Conservation (phyloP, 169 alveolate species). For the Plasmodium malariae region DNA sequence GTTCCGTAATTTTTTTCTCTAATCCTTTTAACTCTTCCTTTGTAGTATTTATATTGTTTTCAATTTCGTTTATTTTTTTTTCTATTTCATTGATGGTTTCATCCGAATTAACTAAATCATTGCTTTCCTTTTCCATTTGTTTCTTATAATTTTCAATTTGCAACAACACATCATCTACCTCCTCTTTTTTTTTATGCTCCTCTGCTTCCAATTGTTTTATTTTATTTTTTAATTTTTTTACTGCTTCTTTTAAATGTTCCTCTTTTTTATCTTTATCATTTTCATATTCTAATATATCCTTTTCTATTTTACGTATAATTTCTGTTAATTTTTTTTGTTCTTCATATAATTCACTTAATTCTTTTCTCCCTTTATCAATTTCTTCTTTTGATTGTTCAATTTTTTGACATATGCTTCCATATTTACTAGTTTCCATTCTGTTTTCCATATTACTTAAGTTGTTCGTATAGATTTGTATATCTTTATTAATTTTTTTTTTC, state of each 20-base stretch:
- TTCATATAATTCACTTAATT: constrained; percentile 69
- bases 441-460: constrained; percentile 78
- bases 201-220: constrained; percentile 78
- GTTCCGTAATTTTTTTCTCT: constrained; percentile 60
- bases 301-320: constrained; percentile 78
- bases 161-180: constrained; percentile 79
- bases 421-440: constrained; percentile 76
- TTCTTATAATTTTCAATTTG: constrained; percentile 73
- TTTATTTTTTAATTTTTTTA: constrained; percentile 77
- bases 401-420: constrained; percentile 62
- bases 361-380: constrained; percentile 72
- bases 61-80: constrained; percentile 41
- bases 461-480: constrained; percentile 65
- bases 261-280: constrained; percentile 78
- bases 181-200: constrained; percentile 77
- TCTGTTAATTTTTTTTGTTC: constrained; percentile 81
- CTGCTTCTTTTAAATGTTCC: constrained; percentile 76
- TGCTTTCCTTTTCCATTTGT: constrained; percentile 62
- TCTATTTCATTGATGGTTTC: constrained; percentile 69
- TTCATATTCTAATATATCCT: constrained; percentile 81
- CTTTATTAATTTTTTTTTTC: constrained; percentile 69
- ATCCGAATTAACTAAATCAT: constrained; percentile 54
- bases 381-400: constrained; percentile 57
- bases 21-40: constrained; percentile 75
- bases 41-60: constrained; percentile 52